Evolutionary conservation across 768 basidiomycete genomes (phyloP), one percentile per base, ranked within the genome.

Genomic region (Rhizopogon vinicolor): DNA sequence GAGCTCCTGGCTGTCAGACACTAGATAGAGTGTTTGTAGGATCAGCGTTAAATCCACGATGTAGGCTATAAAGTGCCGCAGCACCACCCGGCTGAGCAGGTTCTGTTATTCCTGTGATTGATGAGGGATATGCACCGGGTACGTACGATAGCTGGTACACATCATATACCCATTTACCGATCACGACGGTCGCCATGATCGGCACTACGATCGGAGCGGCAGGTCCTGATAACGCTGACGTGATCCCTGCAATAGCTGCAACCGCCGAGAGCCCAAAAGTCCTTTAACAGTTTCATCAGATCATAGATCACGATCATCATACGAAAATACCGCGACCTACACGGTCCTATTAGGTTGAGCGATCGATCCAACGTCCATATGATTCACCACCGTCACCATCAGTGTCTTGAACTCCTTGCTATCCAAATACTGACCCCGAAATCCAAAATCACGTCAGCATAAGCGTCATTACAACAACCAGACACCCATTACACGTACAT

Each of bases 1-100:
- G 2, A 45, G n/a, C 1, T n/a, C 44, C 29, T 18, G n/a, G 10
- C 10, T 31, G 16, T 37, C 35, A 3, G 51, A 41, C 28, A 57
- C 5, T 3, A 46, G 41, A 16, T 61, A 67, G 3, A 67, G 48
- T 12, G 51, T 61, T 18, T 66, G 63, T 53, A 66, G 55, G 22
- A 67, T 53, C 13, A 65, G 56, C 0, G 63, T 67, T 2, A 66
- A 37, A 49, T 67, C 63, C 28, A 64, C 52, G 28, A 67, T 67
- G 54, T 66, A 67, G 12, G 56, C 54, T 48, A 67, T 66, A 7
- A 66, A 57, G 44, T 51, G 55, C 22, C 53, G 62, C 13, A 60
- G 49, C 22, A 56, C 59, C 28, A 37, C 13, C 4, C 33, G 46
- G 33, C 57, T 52, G 29, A 40, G 28, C 7, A 57, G 7, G 7